Evolutionary conservation across 2,329 filamentous ascomycete species (phyloP).

Genomic region (Penicillium decumbens): DNA sequence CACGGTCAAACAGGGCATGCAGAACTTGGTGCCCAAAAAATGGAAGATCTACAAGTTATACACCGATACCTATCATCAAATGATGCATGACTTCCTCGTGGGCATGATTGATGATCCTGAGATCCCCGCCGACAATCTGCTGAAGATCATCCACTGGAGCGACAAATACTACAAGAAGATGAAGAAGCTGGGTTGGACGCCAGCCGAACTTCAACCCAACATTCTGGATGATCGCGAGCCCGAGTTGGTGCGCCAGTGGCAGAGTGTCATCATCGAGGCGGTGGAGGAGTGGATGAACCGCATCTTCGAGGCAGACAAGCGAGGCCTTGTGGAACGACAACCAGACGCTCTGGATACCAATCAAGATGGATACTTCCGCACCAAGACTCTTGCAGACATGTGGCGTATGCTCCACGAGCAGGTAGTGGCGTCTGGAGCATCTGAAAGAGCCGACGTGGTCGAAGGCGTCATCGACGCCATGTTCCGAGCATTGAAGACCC

Average conservation of each 20-base stretch:
- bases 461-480: slow-evolving; percentile 96
- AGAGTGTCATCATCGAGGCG: slow-evolving; percentile 88
- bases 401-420: slow-evolving; percentile 98
- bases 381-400: slow-evolving; percentile 85
- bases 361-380: slow-evolving; percentile 85
- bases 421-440: slow-evolving; percentile 76
- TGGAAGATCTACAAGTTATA: slow-evolving; percentile 95
- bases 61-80: slow-evolving; percentile 79
- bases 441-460: slow-evolving; percentile 80
- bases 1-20: slow-evolving; percentile 89
- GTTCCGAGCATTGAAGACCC: slow-evolving; percentile 76
- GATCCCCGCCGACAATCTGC: slow-evolving; percentile 77
- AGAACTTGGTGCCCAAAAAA: slow-evolving; percentile 84
- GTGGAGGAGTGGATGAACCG: slow-evolving; percentile 97
- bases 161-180: slow-evolving; percentile 97
- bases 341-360: slow-evolving; percentile 79
- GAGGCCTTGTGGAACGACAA: slow-evolving; percentile 72
- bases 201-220: slow-evolving; percentile 74
- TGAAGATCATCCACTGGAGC: slow-evolving; percentile 90
- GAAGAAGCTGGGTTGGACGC: slow-evolving; percentile 75
- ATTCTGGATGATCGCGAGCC: slow-evolving; percentile 84
- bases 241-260: slow-evolving; percentile 89
- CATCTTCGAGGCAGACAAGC: slow-evolving; percentile 76
- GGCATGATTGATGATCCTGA: slow-evolving; percentile 77
- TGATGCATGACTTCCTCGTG: slow-evolving; percentile 93